A percentile compares a stretch with the other conserved stretches of the same genome.
Evolutionary conservation across 192 early-diverging fungal species (phyloP).

Genomic region (Podila epigama): DNA sequence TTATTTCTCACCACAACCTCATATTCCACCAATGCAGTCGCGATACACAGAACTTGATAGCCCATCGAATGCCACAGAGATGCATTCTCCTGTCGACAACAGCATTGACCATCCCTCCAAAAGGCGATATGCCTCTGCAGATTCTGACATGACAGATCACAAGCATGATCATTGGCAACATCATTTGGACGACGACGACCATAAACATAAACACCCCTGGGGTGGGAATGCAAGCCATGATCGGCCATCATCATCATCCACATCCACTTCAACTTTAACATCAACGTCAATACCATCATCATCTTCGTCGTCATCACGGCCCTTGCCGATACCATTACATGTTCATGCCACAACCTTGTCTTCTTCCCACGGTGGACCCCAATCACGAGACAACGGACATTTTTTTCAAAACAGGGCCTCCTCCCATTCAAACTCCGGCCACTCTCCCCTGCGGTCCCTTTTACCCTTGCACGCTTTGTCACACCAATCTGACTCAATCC

Average conservation of each 20-base stretch:
- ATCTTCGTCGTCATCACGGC: conserved; percentile 6
- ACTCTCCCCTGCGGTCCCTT: not conserved
- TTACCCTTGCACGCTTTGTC: no score
- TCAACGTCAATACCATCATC: not conserved
- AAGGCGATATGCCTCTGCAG: not conserved
- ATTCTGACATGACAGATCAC: not conserved
- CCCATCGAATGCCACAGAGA: not conserved
- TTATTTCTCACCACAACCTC: no score
- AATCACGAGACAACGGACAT: not conserved
- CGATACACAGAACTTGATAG: no score
- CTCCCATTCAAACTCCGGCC: not conserved
- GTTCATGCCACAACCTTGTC: not conserved
- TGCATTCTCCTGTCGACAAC: not conserved
- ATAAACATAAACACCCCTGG: not conserved
- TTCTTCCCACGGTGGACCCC: not conserved
- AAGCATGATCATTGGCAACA: not conserved
- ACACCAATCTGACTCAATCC: no score
- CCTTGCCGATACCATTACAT: not conserved
- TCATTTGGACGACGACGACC: no score
- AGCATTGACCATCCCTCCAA: not conserved
- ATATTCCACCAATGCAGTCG: no score
- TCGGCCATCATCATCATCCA: not conserved
- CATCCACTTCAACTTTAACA: conserved; percentile 4
- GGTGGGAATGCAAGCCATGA: not conserved
- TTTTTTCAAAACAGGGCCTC: not conserved